Percentiles rank a stretch among this genome's conserved stretches.
phyloP scores from a whole-genome alignment of 2,329 filamentous ascomycete genomes.

The Stemphylium beticola region DNA sequence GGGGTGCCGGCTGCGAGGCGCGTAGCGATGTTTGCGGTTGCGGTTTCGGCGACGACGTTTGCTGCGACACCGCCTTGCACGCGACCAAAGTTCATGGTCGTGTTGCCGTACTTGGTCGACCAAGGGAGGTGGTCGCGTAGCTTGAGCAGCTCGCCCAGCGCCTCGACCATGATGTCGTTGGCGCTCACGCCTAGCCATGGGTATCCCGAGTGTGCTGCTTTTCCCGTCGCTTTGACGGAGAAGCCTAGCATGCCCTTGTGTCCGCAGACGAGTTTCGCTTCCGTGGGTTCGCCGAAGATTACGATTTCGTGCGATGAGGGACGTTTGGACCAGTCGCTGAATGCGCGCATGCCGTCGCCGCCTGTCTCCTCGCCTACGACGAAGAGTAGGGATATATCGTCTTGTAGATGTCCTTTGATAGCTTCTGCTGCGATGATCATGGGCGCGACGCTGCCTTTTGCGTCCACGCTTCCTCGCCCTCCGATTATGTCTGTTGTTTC shows the following conservation, averaged over 20 bases:
- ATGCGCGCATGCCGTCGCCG: conserved; percentile 77
- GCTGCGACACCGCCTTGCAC: conserved; percentile 81
- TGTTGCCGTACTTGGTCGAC: conserved; percentile 80
- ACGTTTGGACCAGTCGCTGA: conserved; percentile 44
- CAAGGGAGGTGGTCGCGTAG: conserved; percentile 67
- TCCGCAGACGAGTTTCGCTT: conserved; percentile 83
- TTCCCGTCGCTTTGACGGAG: conserved; percentile 71
- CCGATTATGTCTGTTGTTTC: conserved; percentile 61
- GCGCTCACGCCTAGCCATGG: conserved; percentile 88
- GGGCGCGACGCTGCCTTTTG: conserved; percentile 66
- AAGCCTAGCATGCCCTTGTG: conserved; percentile 86
- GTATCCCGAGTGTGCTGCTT: conserved; percentile 88
- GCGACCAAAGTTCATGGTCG: conserved; percentile 84
- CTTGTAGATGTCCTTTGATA: conserved; percentile 54
- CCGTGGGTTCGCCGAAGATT: conserved; percentile 93
- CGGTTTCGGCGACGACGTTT: conserved; percentile 84
- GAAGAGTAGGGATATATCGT: conserved; percentile 61
- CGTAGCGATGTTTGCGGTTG: conserved; percentile 70
- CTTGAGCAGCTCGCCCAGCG: conserved; percentile 67
- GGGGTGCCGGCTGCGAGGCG: conserved; percentile 79
- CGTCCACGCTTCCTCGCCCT: conserved; percentile 75
- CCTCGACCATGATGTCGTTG: conserved; percentile 80
- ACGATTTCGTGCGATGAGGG: conserved; percentile 65
- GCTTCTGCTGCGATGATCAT: conserved; percentile 72
- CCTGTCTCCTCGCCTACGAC: conserved; percentile 82